A percentile compares a stretch with the other conserved stretches of the same genome.
Evolutionary conservation across 2,329 filamentous ascomycete genomes (phyloP).

Genomic region (Fusarium lateritium): DNA sequence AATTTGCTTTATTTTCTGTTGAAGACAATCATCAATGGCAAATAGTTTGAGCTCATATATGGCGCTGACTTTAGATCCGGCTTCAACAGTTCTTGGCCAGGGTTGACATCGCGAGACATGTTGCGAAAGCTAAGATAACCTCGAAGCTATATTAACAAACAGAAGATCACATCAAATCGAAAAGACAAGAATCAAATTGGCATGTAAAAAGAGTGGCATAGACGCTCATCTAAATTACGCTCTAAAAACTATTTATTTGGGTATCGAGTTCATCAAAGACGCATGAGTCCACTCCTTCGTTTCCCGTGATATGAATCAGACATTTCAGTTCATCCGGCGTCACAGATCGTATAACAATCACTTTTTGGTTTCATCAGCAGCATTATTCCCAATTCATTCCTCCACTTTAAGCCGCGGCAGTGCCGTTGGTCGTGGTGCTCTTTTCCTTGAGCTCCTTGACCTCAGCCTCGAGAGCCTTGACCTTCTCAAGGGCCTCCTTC

Average conservation of each 20-base stretch:
- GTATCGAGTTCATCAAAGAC: constrained; percentile 53
- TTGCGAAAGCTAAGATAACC: no score
- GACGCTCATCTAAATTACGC: constrained; percentile 43
- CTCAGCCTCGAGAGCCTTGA: constrained; percentile 39
- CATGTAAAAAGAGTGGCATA: constrained; percentile 44
- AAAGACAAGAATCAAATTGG: background rate
- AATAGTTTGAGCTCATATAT: no score
- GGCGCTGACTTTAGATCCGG: no score
- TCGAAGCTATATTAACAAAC: background rate
- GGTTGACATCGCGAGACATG: no score
- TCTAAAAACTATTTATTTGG: constrained; percentile 49
- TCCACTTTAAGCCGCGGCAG: constrained; percentile 33
- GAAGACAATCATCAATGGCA: no score
- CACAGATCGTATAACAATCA: constrained; percentile 44
- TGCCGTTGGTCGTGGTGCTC: constrained; percentile 34
- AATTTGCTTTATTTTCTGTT: no score
- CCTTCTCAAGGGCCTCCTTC: constrained; percentile 39
- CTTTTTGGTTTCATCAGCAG: constrained; percentile 39
- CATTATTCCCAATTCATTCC: constrained; percentile 28
- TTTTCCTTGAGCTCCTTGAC: constrained; percentile 42
- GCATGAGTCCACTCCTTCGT: constrained; percentile 50
- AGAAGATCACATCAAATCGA: background rate
- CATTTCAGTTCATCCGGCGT: constrained; percentile 46
- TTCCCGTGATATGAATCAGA: constrained; percentile 49
- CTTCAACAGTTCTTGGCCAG: no score